Evolutionary conservation across 768 basidiomycete species (phyloP).

Genomic region (Agaricus sinodeliciosus): DNA sequence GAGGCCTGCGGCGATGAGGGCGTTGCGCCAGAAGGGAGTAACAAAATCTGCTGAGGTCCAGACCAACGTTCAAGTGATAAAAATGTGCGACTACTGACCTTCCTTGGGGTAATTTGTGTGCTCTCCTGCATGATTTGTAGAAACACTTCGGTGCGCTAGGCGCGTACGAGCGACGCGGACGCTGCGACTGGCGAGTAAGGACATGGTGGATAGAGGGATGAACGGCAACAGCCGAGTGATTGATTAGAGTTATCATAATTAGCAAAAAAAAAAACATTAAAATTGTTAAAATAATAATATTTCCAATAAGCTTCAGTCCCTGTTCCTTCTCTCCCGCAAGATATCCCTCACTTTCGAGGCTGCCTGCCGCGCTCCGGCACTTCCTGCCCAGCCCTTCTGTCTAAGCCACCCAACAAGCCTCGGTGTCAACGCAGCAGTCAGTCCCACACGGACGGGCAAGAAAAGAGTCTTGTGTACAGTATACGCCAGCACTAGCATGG

Average conservation of each 20-base stretch:
- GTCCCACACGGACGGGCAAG: constrained; percentile 80
- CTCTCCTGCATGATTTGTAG: constrained; percentile 2
- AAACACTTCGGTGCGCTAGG: not conserved
- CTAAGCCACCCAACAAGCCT: constrained; percentile 80
- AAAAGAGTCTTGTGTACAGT: constrained; percentile 94
- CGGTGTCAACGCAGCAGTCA: constrained; percentile 84
- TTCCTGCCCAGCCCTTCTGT: constrained; percentile 75
- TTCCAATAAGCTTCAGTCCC: constrained; percentile 6
- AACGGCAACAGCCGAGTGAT: constrained; percentile 2
- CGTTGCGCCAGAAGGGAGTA: constrained; percentile 61
- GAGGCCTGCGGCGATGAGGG: constrained; percentile 41
- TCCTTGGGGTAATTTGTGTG: constrained; percentile 25
- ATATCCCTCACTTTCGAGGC: constrained; percentile 44
- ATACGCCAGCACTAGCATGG: constrained; percentile 90
- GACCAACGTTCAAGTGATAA: not conserved
- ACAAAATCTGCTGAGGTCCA: constrained; percentile 43
- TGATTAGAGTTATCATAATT: not conserved
- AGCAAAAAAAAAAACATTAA: not conserved
- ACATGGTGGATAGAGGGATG: constrained; percentile 1
- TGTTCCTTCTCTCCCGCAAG: constrained; percentile 30
- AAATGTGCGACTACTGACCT: constrained; percentile 32
- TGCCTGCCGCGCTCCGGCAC: constrained; percentile 62
- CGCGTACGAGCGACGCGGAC: not conserved
- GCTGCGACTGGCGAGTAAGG: constrained; percentile 1
- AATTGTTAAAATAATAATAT: too few relatives aligned